Evolutionary conservation across 768 basidiomycete species (phyloP).

Genomic region (Boletus sensibilis): DNA sequence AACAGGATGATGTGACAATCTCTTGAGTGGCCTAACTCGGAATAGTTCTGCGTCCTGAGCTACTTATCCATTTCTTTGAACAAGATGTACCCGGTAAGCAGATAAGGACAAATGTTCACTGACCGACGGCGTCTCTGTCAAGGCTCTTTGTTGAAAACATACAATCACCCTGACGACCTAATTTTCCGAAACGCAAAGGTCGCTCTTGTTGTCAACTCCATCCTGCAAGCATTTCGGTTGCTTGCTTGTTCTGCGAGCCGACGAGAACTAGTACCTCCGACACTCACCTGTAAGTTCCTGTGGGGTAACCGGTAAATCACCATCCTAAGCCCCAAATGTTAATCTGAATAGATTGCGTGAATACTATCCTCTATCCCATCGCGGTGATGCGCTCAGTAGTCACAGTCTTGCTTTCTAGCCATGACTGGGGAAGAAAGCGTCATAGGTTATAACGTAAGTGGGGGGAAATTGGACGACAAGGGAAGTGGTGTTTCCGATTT

Average conservation of each 20-base stretch:
- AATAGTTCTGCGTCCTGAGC: too few relatives aligned
- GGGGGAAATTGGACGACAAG: not conserved
- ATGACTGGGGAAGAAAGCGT: not conserved
- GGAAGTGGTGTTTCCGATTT: not conserved
- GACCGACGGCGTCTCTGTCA: not conserved
- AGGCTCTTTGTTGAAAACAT: too few relatives aligned
- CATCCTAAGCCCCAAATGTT: not conserved
- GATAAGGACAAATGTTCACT: not conserved
- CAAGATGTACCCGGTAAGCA: not conserved
- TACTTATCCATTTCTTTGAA: not conserved
- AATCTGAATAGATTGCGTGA: not conserved
- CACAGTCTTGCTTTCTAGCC: not conserved
- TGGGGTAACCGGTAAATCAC: not conserved
- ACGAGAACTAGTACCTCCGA: not conserved
- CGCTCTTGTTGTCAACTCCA: not conserved
- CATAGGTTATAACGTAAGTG: not conserved
- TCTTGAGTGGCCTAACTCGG: too few relatives aligned
- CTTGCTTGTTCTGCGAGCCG: not conserved
- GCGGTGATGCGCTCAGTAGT: not conserved
- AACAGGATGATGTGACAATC: too few relatives aligned
- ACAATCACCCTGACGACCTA: too few relatives aligned
- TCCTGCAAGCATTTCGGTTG: not conserved
- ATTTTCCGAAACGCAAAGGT: not conserved
- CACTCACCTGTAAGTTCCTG: too few relatives aligned
- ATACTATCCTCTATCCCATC: not conserved